Conservation (phyloP, 768 basidiomycete genomes). For the Tylopilus sp. region DNA sequence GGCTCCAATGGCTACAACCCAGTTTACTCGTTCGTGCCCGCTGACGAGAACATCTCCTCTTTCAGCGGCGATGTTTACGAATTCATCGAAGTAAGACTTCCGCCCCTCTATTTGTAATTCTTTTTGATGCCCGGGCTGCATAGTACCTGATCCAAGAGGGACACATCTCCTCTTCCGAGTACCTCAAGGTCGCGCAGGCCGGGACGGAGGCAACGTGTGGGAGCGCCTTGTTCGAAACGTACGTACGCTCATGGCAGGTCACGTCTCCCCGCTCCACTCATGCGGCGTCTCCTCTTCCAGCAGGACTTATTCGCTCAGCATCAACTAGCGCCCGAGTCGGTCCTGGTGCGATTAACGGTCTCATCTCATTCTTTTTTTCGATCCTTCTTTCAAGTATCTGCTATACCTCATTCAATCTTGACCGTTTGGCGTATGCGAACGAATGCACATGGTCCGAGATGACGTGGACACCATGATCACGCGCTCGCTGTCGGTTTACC, state of each 20-base stretch:
- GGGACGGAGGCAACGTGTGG: conserved; percentile 64
- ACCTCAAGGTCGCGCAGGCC: conserved; percentile 54
- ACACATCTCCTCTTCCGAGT: conserved; percentile 49
- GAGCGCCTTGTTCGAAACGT: conserved; percentile 54
- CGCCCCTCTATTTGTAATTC: not conserved
- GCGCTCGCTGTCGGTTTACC: too few relatives aligned
- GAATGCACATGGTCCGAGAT: too few relatives aligned
- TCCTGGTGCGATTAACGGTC: too few relatives aligned
- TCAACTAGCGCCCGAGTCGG: conserved; percentile 37
- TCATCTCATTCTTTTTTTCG: too few relatives aligned
- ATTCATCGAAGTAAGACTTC: conserved; percentile 46
- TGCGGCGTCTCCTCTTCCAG: conserved; percentile 24
- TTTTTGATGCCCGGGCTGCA: not conserved
- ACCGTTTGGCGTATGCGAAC: too few relatives aligned
- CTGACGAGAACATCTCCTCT: conserved; percentile 35
- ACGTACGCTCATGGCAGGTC: conserved; percentile 15
- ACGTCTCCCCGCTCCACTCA: not conserved
- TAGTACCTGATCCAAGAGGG: conserved; percentile 53
- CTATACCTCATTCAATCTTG: not conserved
- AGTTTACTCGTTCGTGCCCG: conserved; percentile 49
- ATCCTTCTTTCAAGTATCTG: not conserved
- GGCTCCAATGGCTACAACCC: conserved; percentile 53
- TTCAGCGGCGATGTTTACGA: conserved; percentile 53
- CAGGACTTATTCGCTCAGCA: conserved; percentile 42
- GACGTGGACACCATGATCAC: too few relatives aligned